These are phyloP conservation scores for Ascochyta pisi DNA, from an alignment of 2,329 filamentous ascomycete genomes.

Conservation along the genomic window DNA sequence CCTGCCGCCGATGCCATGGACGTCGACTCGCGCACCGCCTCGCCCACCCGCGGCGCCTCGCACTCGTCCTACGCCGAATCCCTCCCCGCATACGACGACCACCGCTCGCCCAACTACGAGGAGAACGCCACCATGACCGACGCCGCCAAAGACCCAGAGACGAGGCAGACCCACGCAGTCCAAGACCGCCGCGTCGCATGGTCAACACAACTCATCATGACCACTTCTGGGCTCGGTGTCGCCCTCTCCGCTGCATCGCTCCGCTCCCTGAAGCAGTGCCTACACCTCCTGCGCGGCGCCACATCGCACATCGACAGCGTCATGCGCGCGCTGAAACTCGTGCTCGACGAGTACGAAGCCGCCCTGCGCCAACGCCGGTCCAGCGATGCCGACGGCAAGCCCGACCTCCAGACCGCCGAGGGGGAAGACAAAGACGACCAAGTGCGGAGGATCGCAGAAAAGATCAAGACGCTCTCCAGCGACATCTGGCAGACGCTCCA, in stretches of 20 bases:
- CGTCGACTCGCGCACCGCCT: slow-evolving; percentile 52
- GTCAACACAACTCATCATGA: slow-evolving; percentile 86
- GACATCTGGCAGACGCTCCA: slow-evolving; percentile 67
- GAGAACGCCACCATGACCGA: slow-evolving; percentile 55
- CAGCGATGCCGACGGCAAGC: slow-evolving; percentile 29
- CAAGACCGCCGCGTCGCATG: slow-evolving; percentile 61
- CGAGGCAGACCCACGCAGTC: slow-evolving; percentile 25
- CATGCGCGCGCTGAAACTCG: slow-evolving; percentile 74
- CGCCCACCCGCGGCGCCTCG: slow-evolving; percentile 60
- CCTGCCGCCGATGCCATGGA: slow-evolving; percentile 53
- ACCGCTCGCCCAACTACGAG: slow-evolving; percentile 76
- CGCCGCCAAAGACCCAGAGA: slow-evolving; percentile 29
- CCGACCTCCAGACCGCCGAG: slow-evolving; percentile 20
- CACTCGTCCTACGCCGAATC: slow-evolving; percentile 74
- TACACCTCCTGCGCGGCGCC: slow-evolving; percentile 79
- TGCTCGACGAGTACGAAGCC: slow-evolving; percentile 81
- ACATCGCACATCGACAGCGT: slow-evolving; percentile 81
- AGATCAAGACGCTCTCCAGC: slow-evolving; percentile 69
- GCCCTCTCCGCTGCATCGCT: slow-evolving; percentile 91
- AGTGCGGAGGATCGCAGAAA: slow-evolving; percentile 72
- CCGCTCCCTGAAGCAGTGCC: slow-evolving; percentile 81
- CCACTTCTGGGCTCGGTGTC: slow-evolving; percentile 87
- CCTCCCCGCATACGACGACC: slow-evolving; percentile 83
- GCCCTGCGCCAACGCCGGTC: slow-evolving; percentile 42
- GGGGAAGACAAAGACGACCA: slow-evolving; percentile 44